Evolutionary conservation across 495 filamentous ascomycete species (phyloP).

Genomic region (Aspergillus sclerotioniger): DNA sequence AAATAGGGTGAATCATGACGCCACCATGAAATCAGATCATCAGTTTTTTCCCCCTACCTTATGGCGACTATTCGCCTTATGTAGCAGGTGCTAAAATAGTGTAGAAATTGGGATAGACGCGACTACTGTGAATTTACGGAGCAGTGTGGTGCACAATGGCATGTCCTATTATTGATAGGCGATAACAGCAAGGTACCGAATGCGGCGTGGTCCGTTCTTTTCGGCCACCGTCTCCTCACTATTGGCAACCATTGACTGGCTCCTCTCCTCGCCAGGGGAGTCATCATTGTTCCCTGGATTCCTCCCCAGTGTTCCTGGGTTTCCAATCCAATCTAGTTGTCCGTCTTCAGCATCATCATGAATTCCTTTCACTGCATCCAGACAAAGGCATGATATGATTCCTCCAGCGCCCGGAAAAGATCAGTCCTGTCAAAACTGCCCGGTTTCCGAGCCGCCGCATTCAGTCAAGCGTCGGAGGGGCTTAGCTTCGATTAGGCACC

Average conservation of each 20-base stretch:
- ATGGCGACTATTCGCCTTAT: too few species aligned
- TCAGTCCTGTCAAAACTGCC: not conserved
- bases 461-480: not conserved
- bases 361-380: not conserved
- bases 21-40: conserved; percentile 1
- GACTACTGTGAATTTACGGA: not conserved
- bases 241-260: conserved; percentile 1
- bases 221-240: conserved; percentile 2
- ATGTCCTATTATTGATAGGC: not conserved
- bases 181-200: not conserved
- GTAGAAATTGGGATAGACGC: too few species aligned
- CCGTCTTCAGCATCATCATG: not conserved
- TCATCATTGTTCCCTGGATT: not conserved
- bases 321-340: not conserved
- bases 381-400: not conserved
- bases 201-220: not conserved
- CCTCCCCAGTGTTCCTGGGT: not conserved
- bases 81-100: too few species aligned
- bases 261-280: not conserved
- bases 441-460: conserved; percentile 2
- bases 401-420: not conserved
- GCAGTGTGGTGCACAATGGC: not conserved
- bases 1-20: not conserved
- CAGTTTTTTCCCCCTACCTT: not conserved
- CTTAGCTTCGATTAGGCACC: not conserved